Evolutionary conservation across 306 rosid genomes (phyloP).

Genomic region (Quillaja saponaria): DNA sequence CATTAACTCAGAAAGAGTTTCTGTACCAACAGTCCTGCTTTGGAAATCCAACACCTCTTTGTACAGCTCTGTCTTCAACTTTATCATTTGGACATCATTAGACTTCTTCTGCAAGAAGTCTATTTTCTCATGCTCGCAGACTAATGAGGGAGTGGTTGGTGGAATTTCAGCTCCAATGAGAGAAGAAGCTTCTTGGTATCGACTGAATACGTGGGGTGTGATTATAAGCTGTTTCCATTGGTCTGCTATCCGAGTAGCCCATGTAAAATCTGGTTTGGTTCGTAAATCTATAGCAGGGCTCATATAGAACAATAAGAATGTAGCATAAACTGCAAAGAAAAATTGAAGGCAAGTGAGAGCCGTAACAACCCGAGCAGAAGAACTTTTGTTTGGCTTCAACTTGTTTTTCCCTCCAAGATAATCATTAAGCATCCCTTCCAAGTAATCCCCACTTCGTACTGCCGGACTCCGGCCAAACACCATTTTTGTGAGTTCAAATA

Average conservation of each 20-base stretch:
- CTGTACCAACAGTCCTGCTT: constrained; percentile 51
- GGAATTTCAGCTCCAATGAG: constrained; percentile 42
- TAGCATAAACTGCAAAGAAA: constrained; percentile 83
- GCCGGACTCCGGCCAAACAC: constrained; percentile 48
- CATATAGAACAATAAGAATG: constrained; percentile 83
- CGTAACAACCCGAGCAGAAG: constrained; percentile 58
- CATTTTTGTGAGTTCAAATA: constrained; percentile 35
- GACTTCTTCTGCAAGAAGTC: constrained; percentile 93
- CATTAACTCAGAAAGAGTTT: constrained; percentile 72
- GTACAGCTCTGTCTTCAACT: constrained; percentile 75
- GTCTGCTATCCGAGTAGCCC: constrained; percentile 79
- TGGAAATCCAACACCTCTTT: constrained; percentile 66
- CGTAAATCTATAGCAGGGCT: constrained; percentile 76
- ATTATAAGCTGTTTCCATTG: constrained; percentile 70
- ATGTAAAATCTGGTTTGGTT: constrained; percentile 70
- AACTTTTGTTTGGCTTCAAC: constrained; percentile 45
- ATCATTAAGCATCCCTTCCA: constrained; percentile 90
- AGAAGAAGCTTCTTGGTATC: constrained; percentile 60
- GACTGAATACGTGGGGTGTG: constrained; percentile 68
- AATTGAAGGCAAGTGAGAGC: constrained; percentile 83
- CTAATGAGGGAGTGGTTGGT: constrained; percentile 44
- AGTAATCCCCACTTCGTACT: constrained; percentile 53
- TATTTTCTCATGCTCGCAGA: constrained; percentile 77
- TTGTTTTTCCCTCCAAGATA: constrained; percentile 65
- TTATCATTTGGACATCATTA: constrained; percentile 72